phyloP scores from a whole-genome alignment of 192 early-diverging fungal genomes.

The Dissophora globulifera region DNA sequence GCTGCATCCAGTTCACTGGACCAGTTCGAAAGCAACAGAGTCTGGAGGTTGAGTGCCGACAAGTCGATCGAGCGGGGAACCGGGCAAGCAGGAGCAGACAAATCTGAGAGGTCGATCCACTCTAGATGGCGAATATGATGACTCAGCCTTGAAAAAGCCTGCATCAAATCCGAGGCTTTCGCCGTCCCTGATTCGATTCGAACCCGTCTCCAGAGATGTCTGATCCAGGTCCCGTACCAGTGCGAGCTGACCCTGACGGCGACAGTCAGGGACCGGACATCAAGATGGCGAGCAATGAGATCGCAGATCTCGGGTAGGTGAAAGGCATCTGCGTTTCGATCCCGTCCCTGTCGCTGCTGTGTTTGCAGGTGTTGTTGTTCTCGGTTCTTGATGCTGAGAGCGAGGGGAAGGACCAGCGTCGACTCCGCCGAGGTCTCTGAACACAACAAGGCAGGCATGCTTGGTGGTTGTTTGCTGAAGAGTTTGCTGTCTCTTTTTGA shows the following conservation, averaged over 20 bases:
- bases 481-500: background rate
- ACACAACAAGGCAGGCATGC: constrained; percentile 30
- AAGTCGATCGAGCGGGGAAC: constrained; percentile 6
- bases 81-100: background rate
- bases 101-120: constrained; percentile 27
- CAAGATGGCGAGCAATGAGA: constrained; percentile 24
- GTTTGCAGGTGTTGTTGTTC: background rate
- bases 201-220: constrained; percentile 29
- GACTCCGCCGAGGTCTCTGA: constrained; percentile 3
- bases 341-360: too few relatives aligned
- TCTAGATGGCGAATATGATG: constrained; percentile 34
- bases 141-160: constrained; percentile 18
- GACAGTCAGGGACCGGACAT: constrained; percentile 17
- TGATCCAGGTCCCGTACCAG: constrained; percentile 31
- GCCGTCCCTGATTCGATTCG: constrained; percentile 13
- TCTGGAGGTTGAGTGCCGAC: constrained; percentile 17
- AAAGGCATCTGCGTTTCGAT: constrained; percentile 3
- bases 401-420: background rate
- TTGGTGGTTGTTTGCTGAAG: background rate
- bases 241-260: constrained; percentile 18
- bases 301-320: constrained; percentile 37
- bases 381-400: background rate
- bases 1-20: constrained; percentile 4
- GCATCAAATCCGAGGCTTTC: constrained; percentile 8
- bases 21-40: constrained; percentile 20